Evolutionary conservation across 2,329 filamentous ascomycete genomes (phyloP), one percentile per base, ranked within the genome.

Genomic region (Pseudogymnoascus sp.): DNA sequence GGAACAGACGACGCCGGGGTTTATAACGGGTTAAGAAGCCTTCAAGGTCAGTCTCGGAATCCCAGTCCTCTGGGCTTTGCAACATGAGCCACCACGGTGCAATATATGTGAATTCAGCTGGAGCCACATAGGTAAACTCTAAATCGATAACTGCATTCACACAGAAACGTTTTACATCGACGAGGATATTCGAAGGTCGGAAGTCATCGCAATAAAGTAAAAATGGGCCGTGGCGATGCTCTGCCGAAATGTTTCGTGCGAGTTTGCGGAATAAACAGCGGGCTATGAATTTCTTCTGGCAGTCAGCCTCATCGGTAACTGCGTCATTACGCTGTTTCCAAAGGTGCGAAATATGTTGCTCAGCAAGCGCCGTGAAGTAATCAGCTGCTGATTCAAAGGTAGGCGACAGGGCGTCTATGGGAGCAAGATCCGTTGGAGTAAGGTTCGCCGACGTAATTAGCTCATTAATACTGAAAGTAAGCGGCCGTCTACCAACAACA

Each of bases 401-500:
- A 13, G 66, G 67, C 50, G 70, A 70, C n/a, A 74, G 66, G 15
- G 69, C 29, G 11, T 56, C 56, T 35, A 62, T 35, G 38, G 71
- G 69, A 19, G 38, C 17, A 42, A 10, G 10, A 17, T 19, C 38
- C 7, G 7, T n/a, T 10, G 38, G 38, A 10, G 17, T 42, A 38
- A 68, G 64, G 42, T 66, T 64, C n/a, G 70, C 68, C 40, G 66
- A 64, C 29, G 65, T 67, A 35, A 75, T 37, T 64, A 77, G 70
- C 15, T 77, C 72, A 61, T 73, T 79, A 75, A 81, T 79, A 61
- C 77, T 77, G 1, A 73, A 70, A 1, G 75, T 77, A 2, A 80
- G 63, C 2, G 77, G 77, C 17, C 76, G 69, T 69, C 66, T 11
- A 46, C 65, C 3, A 76, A 72, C 53, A 66, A 67, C 67, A 71